Evolutionary conservation across 768 basidiomycete species (phyloP).

Genomic region (Pulveroboletus sp.): DNA sequence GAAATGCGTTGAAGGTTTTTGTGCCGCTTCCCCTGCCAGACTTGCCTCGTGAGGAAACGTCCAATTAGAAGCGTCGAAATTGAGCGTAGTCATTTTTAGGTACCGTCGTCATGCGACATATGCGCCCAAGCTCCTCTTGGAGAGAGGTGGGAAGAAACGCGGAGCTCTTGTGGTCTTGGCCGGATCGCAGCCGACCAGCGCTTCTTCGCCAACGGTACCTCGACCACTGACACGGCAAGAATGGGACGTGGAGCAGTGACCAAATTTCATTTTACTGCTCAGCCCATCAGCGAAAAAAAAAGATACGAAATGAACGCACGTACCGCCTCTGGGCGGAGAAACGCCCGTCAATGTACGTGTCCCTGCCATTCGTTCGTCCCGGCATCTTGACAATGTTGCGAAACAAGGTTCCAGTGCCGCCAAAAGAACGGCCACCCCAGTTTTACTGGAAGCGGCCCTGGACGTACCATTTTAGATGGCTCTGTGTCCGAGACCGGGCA

Average conservation of each 20-base stretch:
- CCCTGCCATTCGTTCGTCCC: neutral
- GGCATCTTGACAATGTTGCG: conserved; percentile 2
- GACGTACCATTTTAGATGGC: conserved; percentile 1
- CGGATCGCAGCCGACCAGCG: neutral
- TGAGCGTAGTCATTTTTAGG: neutral
- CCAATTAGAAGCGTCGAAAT: neutral
- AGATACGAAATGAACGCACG: neutral
- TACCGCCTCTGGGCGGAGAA: conserved; percentile 10
- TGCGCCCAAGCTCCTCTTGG: neutral
- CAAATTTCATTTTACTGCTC: conserved; percentile 10
- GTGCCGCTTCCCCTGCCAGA: neutral
- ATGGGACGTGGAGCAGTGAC: neutral
- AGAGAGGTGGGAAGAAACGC: conserved; percentile 10
- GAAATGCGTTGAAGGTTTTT: neutral
- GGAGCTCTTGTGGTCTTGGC: neutral
- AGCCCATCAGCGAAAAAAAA: conserved; percentile 12
- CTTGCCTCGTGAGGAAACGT: conserved; percentile 1
- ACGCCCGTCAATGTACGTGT: neutral
- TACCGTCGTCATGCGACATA: conserved; percentile 14
- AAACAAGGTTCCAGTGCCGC: conserved; percentile 10
- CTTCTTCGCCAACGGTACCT: neutral
- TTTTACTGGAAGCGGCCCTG: neutral
- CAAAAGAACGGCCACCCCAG: neutral
- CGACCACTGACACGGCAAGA: neutral
- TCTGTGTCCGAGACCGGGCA: neutral